phyloP scores from a whole-genome alignment of 768 basidiomycete species.

The Saitozyma podzolica region DNA sequence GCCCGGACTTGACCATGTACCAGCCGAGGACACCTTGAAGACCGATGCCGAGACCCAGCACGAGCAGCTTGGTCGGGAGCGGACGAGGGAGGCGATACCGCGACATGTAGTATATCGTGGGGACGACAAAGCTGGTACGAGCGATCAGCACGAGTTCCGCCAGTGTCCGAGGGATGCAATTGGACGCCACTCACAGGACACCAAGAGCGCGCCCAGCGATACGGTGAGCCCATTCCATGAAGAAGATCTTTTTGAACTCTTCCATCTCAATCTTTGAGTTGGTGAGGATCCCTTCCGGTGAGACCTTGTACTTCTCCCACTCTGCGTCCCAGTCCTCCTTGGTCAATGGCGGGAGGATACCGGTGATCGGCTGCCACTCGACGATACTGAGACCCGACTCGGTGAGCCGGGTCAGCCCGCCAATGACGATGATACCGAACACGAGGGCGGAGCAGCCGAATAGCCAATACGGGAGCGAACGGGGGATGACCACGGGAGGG shows the following conservation, averaged over 20 bases:
- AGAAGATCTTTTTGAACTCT: conserved; percentile 95
- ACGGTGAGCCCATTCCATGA: conserved; percentile 98
- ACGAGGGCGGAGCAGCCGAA: conserved; percentile 79
- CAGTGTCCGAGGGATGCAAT: conserved; percentile 55
- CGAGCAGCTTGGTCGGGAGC: conserved; percentile 66
- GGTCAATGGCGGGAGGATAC: conserved; percentile 78
- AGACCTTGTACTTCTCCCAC: conserved; percentile 85
- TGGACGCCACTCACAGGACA: conserved; percentile 50
- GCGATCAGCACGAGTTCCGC: conserved; percentile 38
- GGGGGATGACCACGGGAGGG: conserved; percentile 21
- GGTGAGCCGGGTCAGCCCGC: conserved; percentile 92
- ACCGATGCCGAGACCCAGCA: conserved; percentile 78
- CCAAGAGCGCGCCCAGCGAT: conserved; percentile 75
- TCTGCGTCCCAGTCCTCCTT: conserved; percentile 77
- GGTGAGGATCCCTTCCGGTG: conserved; percentile 93
- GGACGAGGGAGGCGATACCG: conserved; percentile 68
- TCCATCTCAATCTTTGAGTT: conserved; percentile 83
- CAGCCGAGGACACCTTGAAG: conserved; percentile 90
- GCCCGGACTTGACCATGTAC: conserved; percentile 99
- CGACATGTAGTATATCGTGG: conserved; percentile 75
- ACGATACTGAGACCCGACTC: conserved; percentile 97
- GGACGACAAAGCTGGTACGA: conserved; percentile 68
- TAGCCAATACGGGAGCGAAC: conserved; percentile 72
- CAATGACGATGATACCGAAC: conserved; percentile 89
- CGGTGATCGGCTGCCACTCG: conserved; percentile 93